Evolutionary conservation across 305 asterid species (phyloP), one percentile per base, ranked within the genome.

Genomic region (Coffea humblotiana): DNA sequence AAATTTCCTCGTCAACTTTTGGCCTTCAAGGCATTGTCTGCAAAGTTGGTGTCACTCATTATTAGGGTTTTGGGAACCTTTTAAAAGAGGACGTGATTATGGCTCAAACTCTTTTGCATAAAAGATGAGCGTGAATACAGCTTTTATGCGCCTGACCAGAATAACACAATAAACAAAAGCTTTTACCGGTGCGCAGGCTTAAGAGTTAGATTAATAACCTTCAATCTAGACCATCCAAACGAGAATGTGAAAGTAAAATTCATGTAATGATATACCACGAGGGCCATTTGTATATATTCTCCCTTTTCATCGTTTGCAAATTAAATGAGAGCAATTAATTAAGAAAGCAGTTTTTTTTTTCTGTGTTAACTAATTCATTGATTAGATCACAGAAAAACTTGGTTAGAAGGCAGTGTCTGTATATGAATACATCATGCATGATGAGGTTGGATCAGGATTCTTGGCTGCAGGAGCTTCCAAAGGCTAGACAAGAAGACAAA

Each of bases 11-110:
- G 25, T 78, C 58, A 48, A 72, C 29, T n/a, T 4, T 29, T 15
- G 66, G n/a, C 54, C 37, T 71, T 78, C 71, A 19, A 83, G 78
- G 77, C 83, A 60, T 77, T 80, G 84, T 74, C 66, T 74, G 47
- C 25, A 77, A 83, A 77, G 82, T 77, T 72, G 69, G 83, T 12
- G 32, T 29, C 54, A 78, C 74, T 47, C 67, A 75, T 49, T 64
- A 75, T 49, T 64, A 77, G 45, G 76, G 74, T 64, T 83, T 67
- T 77, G 66, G 78, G 65, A 54, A 60, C 69, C 80, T 66, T 63
- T 81, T 51, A 75, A 77, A 81, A 78, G 71, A 75, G 16, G 80
- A 75, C 73, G 75, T 71, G n/a, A 75, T 75, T 49, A 63, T 43
- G 84, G 80, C 83, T 76, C 76, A 72, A 83, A 75, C 70, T 78